phyloP scores from a whole-genome alignment of 1,284 basidiomycete species.

The Rhodofomes roseus region DNA sequence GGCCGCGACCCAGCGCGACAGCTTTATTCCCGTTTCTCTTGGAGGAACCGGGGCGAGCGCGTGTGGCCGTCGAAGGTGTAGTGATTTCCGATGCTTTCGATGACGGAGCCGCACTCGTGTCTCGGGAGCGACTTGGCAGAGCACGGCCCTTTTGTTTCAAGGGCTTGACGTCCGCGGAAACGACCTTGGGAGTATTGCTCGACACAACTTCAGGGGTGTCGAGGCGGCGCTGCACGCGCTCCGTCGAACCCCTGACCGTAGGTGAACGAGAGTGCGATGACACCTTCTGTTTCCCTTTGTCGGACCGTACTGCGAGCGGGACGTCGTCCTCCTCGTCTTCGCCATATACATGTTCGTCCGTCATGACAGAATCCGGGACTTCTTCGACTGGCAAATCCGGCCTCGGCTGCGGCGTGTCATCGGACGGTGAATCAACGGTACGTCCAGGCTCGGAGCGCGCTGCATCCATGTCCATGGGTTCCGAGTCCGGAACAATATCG shows the following conservation, averaged over 20 bases:
- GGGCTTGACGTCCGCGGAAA: background rate
- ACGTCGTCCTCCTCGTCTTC: conserved; percentile 18
- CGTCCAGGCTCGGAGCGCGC: background rate
- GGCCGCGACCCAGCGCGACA: background rate
- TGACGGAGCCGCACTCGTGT: conserved; percentile 14
- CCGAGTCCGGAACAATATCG: conserved; percentile 28
- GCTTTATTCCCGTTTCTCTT: background rate
- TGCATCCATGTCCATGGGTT: conserved; percentile 11
- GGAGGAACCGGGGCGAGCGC: background rate
- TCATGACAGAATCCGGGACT: background rate
- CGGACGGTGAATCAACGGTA: background rate
- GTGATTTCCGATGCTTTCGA: conserved; percentile 17
- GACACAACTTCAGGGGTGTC: background rate
- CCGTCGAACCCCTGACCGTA: background rate
- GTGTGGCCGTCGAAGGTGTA: background rate
- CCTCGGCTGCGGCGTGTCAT: background rate
- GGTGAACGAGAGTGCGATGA: background rate
- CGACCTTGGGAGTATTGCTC: background rate
- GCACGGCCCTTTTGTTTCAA: background rate
- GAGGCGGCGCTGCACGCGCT: background rate
- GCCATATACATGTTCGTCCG: background rate
- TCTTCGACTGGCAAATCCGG: background rate
- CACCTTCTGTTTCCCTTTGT: conserved; percentile 17
- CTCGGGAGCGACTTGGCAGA: conserved; percentile 7
- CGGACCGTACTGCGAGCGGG: conserved; percentile 15